These are phyloP conservation scores for Ogataea glucozyma DNA, from an alignment of 805 yeast species.

Conservation along the genomic window DNA sequence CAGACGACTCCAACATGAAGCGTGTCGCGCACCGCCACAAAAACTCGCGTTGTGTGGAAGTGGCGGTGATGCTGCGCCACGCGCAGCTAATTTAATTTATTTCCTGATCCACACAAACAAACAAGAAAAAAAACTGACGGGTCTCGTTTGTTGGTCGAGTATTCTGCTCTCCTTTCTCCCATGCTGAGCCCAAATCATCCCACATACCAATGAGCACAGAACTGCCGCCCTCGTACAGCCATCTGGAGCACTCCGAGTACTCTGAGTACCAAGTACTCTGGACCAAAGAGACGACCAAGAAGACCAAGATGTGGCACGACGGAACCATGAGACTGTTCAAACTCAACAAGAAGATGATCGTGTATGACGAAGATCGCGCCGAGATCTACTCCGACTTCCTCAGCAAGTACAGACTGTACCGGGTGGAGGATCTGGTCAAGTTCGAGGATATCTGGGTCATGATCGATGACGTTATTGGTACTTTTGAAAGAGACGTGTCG, in stretches of 20 bases:
- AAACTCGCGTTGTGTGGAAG: constrained; percentile 5
- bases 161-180: not conserved
- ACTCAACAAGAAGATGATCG: constrained; percentile 49
- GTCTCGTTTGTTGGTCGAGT: constrained; percentile 4
- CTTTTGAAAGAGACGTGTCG: constrained; percentile 41
- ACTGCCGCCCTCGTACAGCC: constrained; percentile 20
- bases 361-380: constrained; percentile 37
- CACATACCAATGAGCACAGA: constrained; percentile 12
- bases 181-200: not conserved
- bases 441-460: constrained; percentile 29
- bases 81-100: not conserved
- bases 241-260: constrained; percentile 40
- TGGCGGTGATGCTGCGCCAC: constrained; percentile 5
- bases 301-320: constrained; percentile 53
- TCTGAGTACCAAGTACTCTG: constrained; percentile 49
- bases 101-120: not conserved
- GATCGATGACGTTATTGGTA: constrained; percentile 33
- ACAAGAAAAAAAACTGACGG: constrained; percentile 4
- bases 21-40: constrained; percentile 4
- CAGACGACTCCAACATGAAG: not conserved
- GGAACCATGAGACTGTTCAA: constrained; percentile 48
- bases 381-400: constrained; percentile 32
- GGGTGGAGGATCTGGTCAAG: constrained; percentile 33
- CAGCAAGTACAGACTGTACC: constrained; percentile 34
- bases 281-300: constrained; percentile 46